phyloP scores from a whole-genome alignment of 2,329 filamentous ascomycete species.

The Ceratocystis cacaofunesta region DNA sequence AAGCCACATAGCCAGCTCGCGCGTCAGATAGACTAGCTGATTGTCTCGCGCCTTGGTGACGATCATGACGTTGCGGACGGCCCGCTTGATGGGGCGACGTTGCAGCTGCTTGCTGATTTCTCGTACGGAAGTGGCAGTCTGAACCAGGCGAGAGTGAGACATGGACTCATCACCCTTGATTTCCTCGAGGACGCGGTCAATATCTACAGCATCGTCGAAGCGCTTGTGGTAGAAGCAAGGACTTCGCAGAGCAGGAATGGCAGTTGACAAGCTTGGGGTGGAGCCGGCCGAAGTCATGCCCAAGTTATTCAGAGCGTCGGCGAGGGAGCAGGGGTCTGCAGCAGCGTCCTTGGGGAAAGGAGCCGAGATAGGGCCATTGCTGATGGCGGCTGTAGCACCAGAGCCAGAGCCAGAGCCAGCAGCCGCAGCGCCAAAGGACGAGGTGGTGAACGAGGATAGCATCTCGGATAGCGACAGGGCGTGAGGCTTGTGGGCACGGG shows the following conservation, averaged over 20 bases:
- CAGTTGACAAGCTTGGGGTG: slow-evolving; percentile 22
- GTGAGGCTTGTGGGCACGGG: slow-evolving; percentile 45
- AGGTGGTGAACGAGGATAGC: slow-evolving; percentile 29
- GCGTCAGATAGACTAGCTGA: slow-evolving; percentile 72
- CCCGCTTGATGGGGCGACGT: slow-evolving; percentile 77
- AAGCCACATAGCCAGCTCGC: slow-evolving; percentile 77
- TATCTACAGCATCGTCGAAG: slow-evolving; percentile 91
- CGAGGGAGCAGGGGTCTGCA: slow-evolving; percentile 35
- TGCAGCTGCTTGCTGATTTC: slow-evolving; percentile 94
- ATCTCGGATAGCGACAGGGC: slow-evolving; percentile 48
- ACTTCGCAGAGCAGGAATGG: slow-evolving; percentile 61
- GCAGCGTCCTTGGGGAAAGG: slow-evolving; percentile 20
- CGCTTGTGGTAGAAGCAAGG: slow-evolving; percentile 97
- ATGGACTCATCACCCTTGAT: slow-evolving; percentile 79
- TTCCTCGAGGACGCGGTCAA: slow-evolving; percentile 87
- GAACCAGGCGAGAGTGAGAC: slow-evolving; percentile 84
- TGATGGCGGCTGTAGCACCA: no score
- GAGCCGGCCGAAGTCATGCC: slow-evolving; percentile 26
- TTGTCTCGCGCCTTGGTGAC: slow-evolving; percentile 97
- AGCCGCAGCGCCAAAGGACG: slow-evolving; percentile 15
- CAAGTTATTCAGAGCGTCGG: slow-evolving; percentile 42
- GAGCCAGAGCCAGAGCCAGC: slow-evolving; percentile 20
- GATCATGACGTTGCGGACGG: slow-evolving; percentile 92
- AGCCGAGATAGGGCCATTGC: slow-evolving; percentile 26
- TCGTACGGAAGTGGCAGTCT: slow-evolving; percentile 86